These are phyloP conservation scores for Serendipita sp. DNA, from an alignment of 768 basidiomycete species.

Conservation along the genomic window DNA sequence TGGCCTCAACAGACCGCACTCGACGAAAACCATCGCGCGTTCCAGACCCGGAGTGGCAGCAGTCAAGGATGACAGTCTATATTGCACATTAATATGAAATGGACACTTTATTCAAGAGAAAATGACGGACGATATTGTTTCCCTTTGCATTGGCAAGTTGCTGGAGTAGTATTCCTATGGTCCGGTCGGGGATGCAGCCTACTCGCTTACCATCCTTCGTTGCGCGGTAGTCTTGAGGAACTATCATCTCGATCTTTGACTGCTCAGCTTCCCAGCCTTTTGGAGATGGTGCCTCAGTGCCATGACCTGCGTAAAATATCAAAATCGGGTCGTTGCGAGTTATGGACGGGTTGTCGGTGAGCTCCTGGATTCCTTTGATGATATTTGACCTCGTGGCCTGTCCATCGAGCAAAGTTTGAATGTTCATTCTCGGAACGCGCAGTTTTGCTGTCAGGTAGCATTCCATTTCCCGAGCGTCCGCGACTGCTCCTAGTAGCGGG, in stretches of 20 bases:
- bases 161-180: conserved; percentile 42
- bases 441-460: too few relatives aligned
- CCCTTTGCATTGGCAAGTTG: conserved; percentile 44
- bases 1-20: not conserved
- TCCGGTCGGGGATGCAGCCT: conserved; percentile 43
- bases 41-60: conserved; percentile 37
- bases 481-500: too few relatives aligned
- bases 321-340: conserved; percentile 21
- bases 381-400: conserved; percentile 25
- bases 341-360: conserved; percentile 15
- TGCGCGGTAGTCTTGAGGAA: conserved; percentile 19
- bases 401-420: too few relatives aligned
- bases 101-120: not conserved
- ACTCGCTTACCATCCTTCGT: conserved; percentile 10
- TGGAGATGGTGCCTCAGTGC: conserved; percentile 22
- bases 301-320: conserved; percentile 33
- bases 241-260: conserved; percentile 22
- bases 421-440: too few relatives aligned
- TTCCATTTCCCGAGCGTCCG: too few relatives aligned
- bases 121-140: conserved; percentile 37
- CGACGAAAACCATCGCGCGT: conserved; percentile 14
- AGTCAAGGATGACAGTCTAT: conserved; percentile 47
- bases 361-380: conserved; percentile 17
- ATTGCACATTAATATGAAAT: not conserved
- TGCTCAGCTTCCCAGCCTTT: conserved; percentile 18